Conservation (phyloP, 140 eudicot genomes). For the Bidens hawaiensis region DNA sequence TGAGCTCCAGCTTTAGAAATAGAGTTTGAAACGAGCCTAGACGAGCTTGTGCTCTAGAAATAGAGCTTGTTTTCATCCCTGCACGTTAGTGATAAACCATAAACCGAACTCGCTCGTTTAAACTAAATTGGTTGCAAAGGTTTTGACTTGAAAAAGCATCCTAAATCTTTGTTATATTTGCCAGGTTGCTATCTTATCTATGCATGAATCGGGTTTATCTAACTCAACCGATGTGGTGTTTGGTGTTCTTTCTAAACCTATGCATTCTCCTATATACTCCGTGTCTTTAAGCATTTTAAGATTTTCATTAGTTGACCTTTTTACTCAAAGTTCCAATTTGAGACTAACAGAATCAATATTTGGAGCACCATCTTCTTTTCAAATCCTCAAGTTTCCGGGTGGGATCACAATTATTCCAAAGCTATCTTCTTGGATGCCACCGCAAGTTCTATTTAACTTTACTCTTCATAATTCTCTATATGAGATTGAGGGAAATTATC, state of each 20-base stretch:
- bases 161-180: not conserved
- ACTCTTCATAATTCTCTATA: constrained; percentile 58
- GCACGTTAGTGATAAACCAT: too few species aligned
- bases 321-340: constrained; percentile 49
- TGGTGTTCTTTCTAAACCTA: constrained; percentile 63
- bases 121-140: not conserved
- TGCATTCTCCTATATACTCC: constrained; percentile 35
- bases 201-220: constrained; percentile 46
- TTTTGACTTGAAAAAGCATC: not conserved
- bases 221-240: constrained; percentile 71
- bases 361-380: constrained; percentile 57
- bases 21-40: too few species aligned
- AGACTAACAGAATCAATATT: constrained; percentile 57
- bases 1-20: too few species aligned
- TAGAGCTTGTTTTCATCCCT: too few species aligned
- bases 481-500: constrained; percentile 52
- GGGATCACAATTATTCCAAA: constrained; percentile 65
- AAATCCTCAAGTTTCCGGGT: constrained; percentile 59
- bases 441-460: constrained; percentile 55
- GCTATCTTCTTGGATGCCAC: constrained; percentile 36
- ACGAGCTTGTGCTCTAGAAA: too few species aligned
- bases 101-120: not conserved
- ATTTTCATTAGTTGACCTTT: constrained; percentile 53
- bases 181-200: constrained; percentile 72
- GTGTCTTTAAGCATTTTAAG: constrained; percentile 52